A percentile compares a stretch with the other conserved stretches of the same genome.
phyloP scores from a whole-genome alignment of 495 filamentous ascomycete genomes.

The Apodospora peruviana region DNA sequence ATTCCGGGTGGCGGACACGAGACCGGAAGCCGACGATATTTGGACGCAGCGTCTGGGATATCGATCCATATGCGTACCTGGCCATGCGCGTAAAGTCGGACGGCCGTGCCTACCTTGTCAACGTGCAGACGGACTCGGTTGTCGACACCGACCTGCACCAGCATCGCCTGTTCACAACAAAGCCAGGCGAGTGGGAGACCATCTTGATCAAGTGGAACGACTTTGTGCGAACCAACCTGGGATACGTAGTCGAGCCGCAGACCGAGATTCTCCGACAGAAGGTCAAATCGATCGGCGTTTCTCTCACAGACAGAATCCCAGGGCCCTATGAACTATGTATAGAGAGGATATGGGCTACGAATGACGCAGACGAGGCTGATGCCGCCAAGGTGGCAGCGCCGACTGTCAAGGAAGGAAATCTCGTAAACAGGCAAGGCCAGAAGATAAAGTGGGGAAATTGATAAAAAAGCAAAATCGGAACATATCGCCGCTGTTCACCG shows the following conservation, averaged over 20 bases:
- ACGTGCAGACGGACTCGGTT: conserved; percentile 89
- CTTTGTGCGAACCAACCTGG: conserved; percentile 92
- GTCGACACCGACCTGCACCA: conserved; percentile 93
- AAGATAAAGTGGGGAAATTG: conserved; percentile 38
- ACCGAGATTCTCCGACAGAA: conserved; percentile 77
- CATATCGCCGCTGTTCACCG: neutral
- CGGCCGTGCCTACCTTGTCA: conserved; percentile 87
- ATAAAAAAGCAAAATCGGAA: conserved; percentile 4
- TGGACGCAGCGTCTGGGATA: conserved; percentile 76
- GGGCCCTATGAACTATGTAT: conserved; percentile 82
- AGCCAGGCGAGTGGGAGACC: conserved; percentile 87
- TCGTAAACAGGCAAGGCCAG: conserved; percentile 44
- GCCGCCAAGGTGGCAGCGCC: conserved; percentile 8
- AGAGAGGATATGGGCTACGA: conserved; percentile 79
- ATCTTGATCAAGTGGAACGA: conserved; percentile 81
- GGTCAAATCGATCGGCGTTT: conserved; percentile 78
- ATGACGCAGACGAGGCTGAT: conserved; percentile 42
- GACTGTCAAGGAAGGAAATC: conserved; percentile 21
- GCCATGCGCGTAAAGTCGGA: conserved; percentile 88
- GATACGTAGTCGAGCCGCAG: conserved; percentile 86
- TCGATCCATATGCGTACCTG: conserved; percentile 82
- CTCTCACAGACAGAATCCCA: conserved; percentile 80
- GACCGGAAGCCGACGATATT: conserved; percentile 62
- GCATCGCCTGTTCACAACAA: conserved; percentile 79
- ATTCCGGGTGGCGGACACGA: conserved; percentile 80